Evolutionary conservation across 2,329 filamentous ascomycete species (phyloP).

Genomic region (Hypoxylon sp.): DNA sequence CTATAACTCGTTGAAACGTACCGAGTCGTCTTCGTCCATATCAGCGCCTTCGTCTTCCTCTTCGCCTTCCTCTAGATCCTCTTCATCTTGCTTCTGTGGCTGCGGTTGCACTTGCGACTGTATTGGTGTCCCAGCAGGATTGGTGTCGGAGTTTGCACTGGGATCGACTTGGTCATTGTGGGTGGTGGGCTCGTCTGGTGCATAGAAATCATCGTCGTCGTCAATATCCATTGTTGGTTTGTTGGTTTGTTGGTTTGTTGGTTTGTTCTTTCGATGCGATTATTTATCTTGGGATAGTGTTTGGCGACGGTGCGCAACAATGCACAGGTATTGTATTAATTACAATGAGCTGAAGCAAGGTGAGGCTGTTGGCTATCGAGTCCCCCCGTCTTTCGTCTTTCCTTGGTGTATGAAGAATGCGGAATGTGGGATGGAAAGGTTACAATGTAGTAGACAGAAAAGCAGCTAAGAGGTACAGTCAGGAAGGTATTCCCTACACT

Average conservation of each 20-base stretch:
- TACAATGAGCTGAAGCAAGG: too few species aligned
- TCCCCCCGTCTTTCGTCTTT: too few species aligned
- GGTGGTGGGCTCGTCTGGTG: slow-evolving; percentile 63
- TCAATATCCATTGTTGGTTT: slow-evolving; percentile 74
- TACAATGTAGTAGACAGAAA: too few species aligned
- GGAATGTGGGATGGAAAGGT: not conserved
- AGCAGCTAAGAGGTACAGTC: not conserved
- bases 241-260: too few species aligned
- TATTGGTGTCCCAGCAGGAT: not conserved
- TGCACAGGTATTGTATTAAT: too few species aligned
- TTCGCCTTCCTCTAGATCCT: slow-evolving; percentile 70
- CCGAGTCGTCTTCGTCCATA: slow-evolving; percentile 68
- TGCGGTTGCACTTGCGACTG: slow-evolving; percentile 21
- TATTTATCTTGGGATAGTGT: too few species aligned
- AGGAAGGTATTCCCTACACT: not conserved
- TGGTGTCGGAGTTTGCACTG: slow-evolving; percentile 7
- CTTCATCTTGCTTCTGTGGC: slow-evolving; percentile 50
- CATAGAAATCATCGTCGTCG: slow-evolving; percentile 74
- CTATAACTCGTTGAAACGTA: slow-evolving; percentile 38
- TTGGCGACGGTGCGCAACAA: too few species aligned
- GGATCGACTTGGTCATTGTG: slow-evolving; percentile 40
- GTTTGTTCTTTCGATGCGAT: too few species aligned
- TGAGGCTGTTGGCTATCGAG: too few species aligned
- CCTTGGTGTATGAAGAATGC: not conserved
- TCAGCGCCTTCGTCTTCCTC: slow-evolving; percentile 69